phyloP scores from a whole-genome alignment of 2,329 filamentous ascomycete genomes.

The Fusarium fujikuroi region DNA sequence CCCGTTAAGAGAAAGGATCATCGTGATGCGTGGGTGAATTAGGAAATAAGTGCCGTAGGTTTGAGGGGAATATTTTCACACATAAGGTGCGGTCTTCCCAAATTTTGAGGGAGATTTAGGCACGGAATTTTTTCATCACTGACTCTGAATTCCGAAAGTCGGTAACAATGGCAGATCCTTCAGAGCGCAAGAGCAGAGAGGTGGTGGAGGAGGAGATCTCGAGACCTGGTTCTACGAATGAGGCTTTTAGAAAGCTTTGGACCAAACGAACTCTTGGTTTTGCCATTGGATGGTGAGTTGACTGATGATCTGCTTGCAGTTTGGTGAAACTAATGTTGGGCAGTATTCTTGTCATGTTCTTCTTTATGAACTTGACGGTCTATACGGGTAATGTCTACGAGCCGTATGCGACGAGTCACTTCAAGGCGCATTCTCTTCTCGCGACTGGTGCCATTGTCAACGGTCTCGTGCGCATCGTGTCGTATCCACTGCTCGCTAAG shows the following conservation, averaged over 20 bases:
- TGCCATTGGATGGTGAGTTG: conserved; percentile 21
- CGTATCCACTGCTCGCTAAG: conserved; percentile 29
- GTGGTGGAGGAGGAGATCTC: neutral
- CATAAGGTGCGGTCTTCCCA: neutral
- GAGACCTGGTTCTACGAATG: conserved; percentile 11
- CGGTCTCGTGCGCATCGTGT: conserved; percentile 28
- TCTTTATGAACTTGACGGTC: conserved; percentile 36
- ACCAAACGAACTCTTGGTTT: neutral
- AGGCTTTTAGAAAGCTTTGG: conserved; percentile 31
- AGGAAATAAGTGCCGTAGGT: conserved; percentile 9
- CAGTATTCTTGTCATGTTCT: conserved; percentile 35
- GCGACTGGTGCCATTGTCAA: conserved; percentile 27
- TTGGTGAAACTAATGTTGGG: neutral
- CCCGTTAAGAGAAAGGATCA: conserved; percentile 21
- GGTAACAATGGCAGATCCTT: neutral
- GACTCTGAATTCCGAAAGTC: neutral
- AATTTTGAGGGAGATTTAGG: neutral
- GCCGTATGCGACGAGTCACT: conserved; percentile 33
- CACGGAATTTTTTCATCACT: neutral
- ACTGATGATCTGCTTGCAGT: rapidly evolving
- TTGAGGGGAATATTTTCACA: neutral
- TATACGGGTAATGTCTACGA: conserved; percentile 37
- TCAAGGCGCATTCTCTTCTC: conserved; percentile 25
- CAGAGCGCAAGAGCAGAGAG: neutral
- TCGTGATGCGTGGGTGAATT: conserved; percentile 16